Percentiles rank a stretch among this genome's conserved stretches.
These are phyloP conservation scores for Caloboletus firmus DNA, from an alignment of 1,284 basidiomycete species.

Conservation along the genomic window DNA sequence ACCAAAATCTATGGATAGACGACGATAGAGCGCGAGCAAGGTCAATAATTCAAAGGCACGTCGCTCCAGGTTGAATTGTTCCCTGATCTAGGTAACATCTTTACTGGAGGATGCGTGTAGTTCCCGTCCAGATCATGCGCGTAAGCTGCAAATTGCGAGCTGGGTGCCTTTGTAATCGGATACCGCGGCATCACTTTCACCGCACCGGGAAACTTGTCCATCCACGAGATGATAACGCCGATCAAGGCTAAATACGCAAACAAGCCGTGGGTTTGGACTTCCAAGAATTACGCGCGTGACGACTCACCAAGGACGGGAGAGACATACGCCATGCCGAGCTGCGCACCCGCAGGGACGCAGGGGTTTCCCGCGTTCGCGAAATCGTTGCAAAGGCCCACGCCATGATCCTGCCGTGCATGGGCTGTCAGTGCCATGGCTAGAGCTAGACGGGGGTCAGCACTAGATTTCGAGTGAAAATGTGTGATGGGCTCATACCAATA, in stretches of 20 bases:
- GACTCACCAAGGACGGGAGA: slow-evolving; percentile 20
- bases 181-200: slow-evolving; percentile 27
- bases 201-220: slow-evolving; percentile 32
- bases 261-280: neutral
- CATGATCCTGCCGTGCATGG: slow-evolving; percentile 14
- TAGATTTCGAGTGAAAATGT: neutral
- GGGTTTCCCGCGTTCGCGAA: slow-evolving; percentile 13
- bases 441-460: slow-evolving; percentile 14
- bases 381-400: slow-evolving; percentile 22
- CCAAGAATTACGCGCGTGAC: neutral
- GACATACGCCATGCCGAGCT: slow-evolving; percentile 26
- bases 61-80: slow-evolving; percentile 26
- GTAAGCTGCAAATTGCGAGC: slow-evolving; percentile 28
- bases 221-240: slow-evolving; percentile 27
- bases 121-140: slow-evolving; percentile 22
- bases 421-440: slow-evolving; percentile 19
- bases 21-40: neutral
- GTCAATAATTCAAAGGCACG: slow-evolving; percentile 23
- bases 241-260: slow-evolving; percentile 16
- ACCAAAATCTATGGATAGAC: neutral
- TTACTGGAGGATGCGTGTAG: slow-evolving; percentile 22
- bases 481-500: slow-evolving; percentile 14
- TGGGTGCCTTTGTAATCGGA: slow-evolving; percentile 33
- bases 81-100: slow-evolving; percentile 2
- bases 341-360: slow-evolving; percentile 17